Conservation (phyloP, 305 asterid species). For the Solanum hybrid region DNA sequence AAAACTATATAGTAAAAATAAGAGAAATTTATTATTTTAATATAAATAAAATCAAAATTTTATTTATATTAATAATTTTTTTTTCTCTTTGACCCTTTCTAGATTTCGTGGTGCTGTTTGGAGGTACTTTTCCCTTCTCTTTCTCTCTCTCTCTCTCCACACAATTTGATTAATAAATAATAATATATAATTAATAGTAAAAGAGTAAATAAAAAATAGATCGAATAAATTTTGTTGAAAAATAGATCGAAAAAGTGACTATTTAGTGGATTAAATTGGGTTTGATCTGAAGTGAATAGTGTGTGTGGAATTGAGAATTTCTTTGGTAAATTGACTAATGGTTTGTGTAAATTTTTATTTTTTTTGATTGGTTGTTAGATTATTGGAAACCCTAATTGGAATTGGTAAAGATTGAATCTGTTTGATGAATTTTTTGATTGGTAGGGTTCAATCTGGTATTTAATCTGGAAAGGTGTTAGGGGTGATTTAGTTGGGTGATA, state of each 20-base stretch:
- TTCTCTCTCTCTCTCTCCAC: constrained; percentile 1
- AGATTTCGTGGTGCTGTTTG: constrained; percentile 9
- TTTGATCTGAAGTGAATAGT: not conserved
- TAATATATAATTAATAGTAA: not conserved
- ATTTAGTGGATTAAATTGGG: not conserved
- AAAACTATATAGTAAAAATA: not conserved
- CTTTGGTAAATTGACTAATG: not conserved
- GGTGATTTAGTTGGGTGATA: not conserved
- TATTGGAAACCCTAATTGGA: constrained; percentile 1
- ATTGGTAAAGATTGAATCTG: not conserved
- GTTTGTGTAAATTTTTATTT: not conserved
- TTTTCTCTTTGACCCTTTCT: not conserved
- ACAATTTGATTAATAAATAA: not conserved
- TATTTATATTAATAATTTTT: not conserved
- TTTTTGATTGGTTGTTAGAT: not conserved
- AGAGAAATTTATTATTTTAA: not conserved
- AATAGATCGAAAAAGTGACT: not conserved
- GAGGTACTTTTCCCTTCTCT: not conserved
- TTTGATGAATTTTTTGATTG: not conserved
- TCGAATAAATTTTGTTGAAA: not conserved
- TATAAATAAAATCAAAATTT: not conserved
- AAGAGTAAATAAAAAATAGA: not conserved
- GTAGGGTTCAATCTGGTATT: not conserved
- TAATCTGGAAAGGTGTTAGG: not conserved
- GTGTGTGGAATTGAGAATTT: not conserved